A percentile compares a stretch with the other conserved stretches of the same genome.
phyloP scores from a whole-genome alignment of 495 filamentous ascomycete genomes.

The Talaromyces nanjingensis region DNA sequence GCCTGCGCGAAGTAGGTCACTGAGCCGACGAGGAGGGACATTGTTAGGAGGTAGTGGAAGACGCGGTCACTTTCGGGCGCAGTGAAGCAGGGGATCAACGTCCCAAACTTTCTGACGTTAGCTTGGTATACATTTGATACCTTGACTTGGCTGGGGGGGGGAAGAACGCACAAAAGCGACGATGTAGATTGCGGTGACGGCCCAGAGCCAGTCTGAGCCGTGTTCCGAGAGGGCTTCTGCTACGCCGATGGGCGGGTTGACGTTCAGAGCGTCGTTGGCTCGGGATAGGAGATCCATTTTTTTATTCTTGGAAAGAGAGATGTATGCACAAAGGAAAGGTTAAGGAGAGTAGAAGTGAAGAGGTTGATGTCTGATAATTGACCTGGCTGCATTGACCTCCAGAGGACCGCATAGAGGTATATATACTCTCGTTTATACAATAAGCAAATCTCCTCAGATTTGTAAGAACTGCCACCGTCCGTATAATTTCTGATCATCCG shows the following conservation, averaged over 20 bases:
- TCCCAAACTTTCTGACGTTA: slow-evolving; percentile 19
- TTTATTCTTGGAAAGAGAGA: neutral
- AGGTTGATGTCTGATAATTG: neutral
- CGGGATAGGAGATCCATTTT: slow-evolving; percentile 26
- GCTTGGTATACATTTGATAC: slow-evolving; percentile 2
- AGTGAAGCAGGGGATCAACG: slow-evolving; percentile 40
- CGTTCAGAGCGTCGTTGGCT: slow-evolving; percentile 42
- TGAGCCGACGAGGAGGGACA: slow-evolving; percentile 51
- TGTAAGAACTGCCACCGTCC: neutral
- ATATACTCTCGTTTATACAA: neutral
- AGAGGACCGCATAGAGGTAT: neutral
- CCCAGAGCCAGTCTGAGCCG: slow-evolving; percentile 56
- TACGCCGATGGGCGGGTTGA: slow-evolving; percentile 37
- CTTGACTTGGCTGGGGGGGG: too few relatives aligned
- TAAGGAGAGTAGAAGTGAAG: neutral
- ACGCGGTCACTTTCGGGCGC: slow-evolving; percentile 49
- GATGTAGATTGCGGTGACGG: slow-evolving; percentile 29
- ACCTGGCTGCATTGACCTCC: neutral
- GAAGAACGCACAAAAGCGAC: slow-evolving; percentile 13
- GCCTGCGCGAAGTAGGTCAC: slow-evolving; percentile 66
- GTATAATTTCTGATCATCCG: neutral
- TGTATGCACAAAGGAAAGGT: neutral
- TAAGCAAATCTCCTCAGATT: neutral
- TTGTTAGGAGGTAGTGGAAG: slow-evolving; percentile 64
- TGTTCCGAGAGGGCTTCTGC: slow-evolving; percentile 54